These are phyloP conservation scores for Hymenoscyphus repandus DNA, from an alignment of 2,329 filamentous ascomycete species.

Conservation along the genomic window DNA sequence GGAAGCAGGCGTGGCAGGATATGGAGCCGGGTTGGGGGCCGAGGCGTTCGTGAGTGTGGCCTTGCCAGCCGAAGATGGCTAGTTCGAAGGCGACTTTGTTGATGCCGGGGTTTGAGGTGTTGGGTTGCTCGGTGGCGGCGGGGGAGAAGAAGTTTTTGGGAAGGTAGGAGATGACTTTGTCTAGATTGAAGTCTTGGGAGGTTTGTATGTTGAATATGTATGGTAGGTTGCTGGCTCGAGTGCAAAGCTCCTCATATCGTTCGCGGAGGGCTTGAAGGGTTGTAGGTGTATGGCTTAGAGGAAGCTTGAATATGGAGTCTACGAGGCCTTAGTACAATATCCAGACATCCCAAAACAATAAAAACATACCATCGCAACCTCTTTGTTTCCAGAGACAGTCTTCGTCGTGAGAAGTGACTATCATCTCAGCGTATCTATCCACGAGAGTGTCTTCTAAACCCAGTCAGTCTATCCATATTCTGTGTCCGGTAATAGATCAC, in stretches of 20 bases:
- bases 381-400: slow-evolving; percentile 81
- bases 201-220: slow-evolving; percentile 55
- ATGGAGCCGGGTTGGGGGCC: slow-evolving; percentile 38
- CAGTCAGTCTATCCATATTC: slow-evolving; percentile 20
- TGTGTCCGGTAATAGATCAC: slow-evolving; percentile 20
- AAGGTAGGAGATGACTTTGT: slow-evolving; percentile 45
- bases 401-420: slow-evolving; percentile 70
- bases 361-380: slow-evolving; percentile 72
- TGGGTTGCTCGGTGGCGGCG: neutral
- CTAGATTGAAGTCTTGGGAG: slow-evolving; percentile 46
- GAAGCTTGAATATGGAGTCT: slow-evolving; percentile 57
- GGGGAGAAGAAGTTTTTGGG: slow-evolving; percentile 48
- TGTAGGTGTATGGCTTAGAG: slow-evolving; percentile 55
- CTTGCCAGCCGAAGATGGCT: slow-evolving; percentile 72
- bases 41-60: slow-evolving; percentile 32
- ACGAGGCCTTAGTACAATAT: slow-evolving; percentile 6
- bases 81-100: slow-evolving; percentile 62
- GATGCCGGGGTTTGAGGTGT: slow-evolving; percentile 27
- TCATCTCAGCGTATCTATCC: slow-evolving; percentile 67
- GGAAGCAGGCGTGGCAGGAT: slow-evolving; percentile 76
- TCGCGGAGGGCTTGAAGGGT: slow-evolving; percentile 54
- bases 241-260: slow-evolving; percentile 60
- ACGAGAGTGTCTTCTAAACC: slow-evolving; percentile 60
- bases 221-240: slow-evolving; percentile 50
- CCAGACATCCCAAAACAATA: slow-evolving; percentile 5